Conservation (phyloP, 345 rosid genomes). For the Citrus maxima region DNA sequence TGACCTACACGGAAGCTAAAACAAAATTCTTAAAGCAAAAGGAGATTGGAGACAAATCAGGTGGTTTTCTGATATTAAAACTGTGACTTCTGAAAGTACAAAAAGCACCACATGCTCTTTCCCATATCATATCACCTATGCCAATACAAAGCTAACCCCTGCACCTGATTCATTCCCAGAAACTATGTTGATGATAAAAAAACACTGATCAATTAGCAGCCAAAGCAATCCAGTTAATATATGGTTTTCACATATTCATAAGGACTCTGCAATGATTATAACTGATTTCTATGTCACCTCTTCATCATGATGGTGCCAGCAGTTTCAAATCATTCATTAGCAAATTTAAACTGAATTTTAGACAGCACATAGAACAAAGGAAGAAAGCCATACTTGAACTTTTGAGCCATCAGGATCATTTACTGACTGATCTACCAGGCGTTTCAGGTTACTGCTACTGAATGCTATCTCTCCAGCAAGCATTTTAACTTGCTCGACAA, state of each 20-base stretch:
- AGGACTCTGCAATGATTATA: neutral
- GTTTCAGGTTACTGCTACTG: constrained; percentile 89
- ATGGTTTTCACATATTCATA: neutral
- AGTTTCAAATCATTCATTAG: neutral
- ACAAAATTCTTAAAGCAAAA: neutral
- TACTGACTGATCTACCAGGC: constrained; percentile 81
- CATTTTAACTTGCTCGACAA: constrained; percentile 98
- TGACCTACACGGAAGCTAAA: neutral
- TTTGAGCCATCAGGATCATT: constrained; percentile 86
- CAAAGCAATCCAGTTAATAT: neutral
- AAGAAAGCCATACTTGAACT: constrained; percentile 50
- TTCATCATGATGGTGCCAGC: neutral
- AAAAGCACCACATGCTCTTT: no score
- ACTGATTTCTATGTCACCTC: neutral
- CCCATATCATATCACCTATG: no score
- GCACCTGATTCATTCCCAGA: neutral
- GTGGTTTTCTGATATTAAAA: neutral
- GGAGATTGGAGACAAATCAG: neutral
- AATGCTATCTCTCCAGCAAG: constrained; percentile 98
- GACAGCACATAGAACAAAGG: neutral
- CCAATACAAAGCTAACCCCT: no score
- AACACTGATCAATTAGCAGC: neutral
- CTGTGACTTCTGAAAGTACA: neutral
- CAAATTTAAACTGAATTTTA: neutral
- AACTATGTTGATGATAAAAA: neutral